Conservation (phyloP, 495 filamentous ascomycete genomes). For the Darksidea phi region DNA sequence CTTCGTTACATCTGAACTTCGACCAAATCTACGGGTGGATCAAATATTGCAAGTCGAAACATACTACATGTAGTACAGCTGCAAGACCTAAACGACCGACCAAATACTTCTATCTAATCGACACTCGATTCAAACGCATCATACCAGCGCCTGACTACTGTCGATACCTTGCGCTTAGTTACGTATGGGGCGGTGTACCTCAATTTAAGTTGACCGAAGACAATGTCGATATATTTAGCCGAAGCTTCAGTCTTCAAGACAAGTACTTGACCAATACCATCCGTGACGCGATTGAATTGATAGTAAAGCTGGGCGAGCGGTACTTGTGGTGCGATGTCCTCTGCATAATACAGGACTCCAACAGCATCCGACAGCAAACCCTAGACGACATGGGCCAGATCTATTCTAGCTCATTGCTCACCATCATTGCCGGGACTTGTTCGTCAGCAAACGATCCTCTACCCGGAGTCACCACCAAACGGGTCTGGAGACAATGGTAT, state of each 20-base stretch:
- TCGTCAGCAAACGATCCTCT: conserved; percentile 10
- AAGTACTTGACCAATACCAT: conserved; percentile 5
- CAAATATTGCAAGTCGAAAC: background rate
- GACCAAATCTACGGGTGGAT: background rate
- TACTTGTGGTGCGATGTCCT: conserved; percentile 31
- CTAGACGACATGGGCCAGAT: conserved; percentile 28
- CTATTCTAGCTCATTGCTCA: conserved; percentile 19
- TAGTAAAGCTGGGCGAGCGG: conserved; percentile 7
- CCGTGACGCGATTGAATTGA: conserved; percentile 17
- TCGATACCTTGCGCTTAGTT: background rate
- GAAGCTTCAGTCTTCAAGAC: background rate
- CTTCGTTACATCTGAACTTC: background rate
- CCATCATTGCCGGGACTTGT: conserved; percentile 21
- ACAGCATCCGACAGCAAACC: background rate
- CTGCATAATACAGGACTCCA: conserved; percentile 31
- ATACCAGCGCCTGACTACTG: background rate
- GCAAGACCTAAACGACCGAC: background rate
- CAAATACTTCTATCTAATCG: background rate
- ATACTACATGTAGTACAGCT: background rate
- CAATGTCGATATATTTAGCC: background rate
- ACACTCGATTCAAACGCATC: background rate
- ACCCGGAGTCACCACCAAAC: conserved; percentile 9
- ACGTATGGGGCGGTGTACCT: background rate
- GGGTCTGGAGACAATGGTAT: background rate
- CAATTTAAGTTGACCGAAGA: background rate